Evolutionary conservation across 345 rosid genomes (phyloP).

Genomic region (Dipteronia dyeriana): DNA sequence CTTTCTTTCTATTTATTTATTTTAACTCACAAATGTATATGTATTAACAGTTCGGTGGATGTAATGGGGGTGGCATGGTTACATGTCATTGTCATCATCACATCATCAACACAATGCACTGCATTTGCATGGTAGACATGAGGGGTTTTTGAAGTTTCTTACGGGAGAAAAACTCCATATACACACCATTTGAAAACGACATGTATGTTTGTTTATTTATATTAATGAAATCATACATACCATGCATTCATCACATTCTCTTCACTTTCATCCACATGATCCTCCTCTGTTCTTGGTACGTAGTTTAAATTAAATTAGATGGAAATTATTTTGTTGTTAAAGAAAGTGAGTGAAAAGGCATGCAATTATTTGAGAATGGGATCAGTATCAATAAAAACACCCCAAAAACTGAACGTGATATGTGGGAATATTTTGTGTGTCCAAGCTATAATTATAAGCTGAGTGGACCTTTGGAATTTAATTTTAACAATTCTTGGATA

Average conservation of each 20-base stretch:
- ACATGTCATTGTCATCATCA: conserved; percentile 11
- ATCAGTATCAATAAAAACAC: not conserved
- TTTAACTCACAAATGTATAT: no score
- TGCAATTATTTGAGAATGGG: not conserved
- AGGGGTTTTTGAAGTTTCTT: not conserved
- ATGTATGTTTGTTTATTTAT: not conserved
- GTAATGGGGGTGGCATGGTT: conserved; percentile 16
- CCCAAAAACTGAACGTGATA: not conserved
- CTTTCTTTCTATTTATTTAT: no score
- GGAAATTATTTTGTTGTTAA: not conserved
- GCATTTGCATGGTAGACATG: not conserved
- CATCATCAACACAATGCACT: conserved; percentile 4
- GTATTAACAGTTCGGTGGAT: not conserved
- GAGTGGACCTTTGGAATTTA: not conserved
- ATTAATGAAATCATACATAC: no score
- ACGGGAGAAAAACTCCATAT: not conserved
- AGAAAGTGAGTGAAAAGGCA: no score
- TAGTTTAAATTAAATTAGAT: not conserved
- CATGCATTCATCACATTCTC: no score
- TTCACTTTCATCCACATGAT: no score
- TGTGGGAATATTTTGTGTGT: not conserved
- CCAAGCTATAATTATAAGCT: not conserved
- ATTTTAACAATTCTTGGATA: not conserved
- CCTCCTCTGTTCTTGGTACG: no score
- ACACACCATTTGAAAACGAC: not conserved